phyloP scores from a whole-genome alignment of 305 asterid species.

The Solanum aculeatissimum region DNA sequence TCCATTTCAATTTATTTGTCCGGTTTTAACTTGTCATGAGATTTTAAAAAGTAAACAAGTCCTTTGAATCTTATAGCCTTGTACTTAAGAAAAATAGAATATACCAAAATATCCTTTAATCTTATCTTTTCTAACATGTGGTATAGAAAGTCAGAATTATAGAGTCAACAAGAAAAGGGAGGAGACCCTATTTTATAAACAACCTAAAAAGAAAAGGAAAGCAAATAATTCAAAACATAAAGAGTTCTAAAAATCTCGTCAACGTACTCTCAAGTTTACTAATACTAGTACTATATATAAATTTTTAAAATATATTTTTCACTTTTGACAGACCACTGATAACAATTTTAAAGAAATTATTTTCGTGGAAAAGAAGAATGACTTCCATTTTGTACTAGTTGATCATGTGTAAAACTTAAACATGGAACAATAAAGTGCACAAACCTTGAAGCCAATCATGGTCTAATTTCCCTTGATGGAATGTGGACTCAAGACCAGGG shows the following conservation, averaged over 20 bases:
- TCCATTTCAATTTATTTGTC: not conserved
- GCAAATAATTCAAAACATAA: not conserved
- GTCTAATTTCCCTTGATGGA: constrained; percentile 2
- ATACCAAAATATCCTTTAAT: too few relatives aligned
- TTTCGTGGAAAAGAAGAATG: not conserved
- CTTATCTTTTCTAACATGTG: not conserved
- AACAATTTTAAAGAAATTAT: not conserved
- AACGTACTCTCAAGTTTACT: not conserved
- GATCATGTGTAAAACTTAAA: not conserved
- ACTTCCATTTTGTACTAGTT: not conserved
- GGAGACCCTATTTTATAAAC: too few relatives aligned
- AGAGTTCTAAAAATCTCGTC: not conserved
- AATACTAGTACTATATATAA: not conserved
- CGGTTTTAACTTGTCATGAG: not conserved
- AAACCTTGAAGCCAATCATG: constrained; percentile 41
- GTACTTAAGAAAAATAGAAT: not conserved
- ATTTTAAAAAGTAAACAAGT: not conserved
- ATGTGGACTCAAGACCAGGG: constrained; percentile 14
- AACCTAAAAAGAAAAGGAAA: not conserved
- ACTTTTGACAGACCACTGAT: not conserved
- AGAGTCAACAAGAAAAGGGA: too few relatives aligned
- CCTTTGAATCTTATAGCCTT: not conserved
- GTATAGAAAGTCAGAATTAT: not conserved
- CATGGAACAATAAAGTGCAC: not conserved
- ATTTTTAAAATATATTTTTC: not conserved